phyloP scores from a whole-genome alignment of 1,284 basidiomycete genomes.

The Trametes versicolor region DNA sequence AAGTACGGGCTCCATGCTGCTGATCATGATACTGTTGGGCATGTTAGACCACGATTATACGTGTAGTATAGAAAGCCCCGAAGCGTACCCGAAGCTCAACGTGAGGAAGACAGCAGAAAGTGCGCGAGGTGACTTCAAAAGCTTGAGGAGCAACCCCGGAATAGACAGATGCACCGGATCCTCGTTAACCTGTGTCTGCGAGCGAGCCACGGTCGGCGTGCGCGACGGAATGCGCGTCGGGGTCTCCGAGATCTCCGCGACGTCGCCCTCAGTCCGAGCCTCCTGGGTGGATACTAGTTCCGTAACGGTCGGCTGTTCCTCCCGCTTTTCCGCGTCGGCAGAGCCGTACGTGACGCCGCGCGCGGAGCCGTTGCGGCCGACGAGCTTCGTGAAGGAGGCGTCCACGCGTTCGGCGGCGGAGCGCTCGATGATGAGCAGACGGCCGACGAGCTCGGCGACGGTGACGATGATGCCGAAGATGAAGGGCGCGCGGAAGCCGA shows the following conservation, averaged over 20 bases:
- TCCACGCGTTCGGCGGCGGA: slow-evolving; percentile 65
- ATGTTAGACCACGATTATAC: neutral
- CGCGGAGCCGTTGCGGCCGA: slow-evolving; percentile 20
- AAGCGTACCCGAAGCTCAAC: slow-evolving; percentile 67
- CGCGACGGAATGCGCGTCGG: slow-evolving; percentile 4
- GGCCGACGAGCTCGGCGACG: slow-evolving; percentile 68
- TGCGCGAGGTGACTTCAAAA: slow-evolving; percentile 66
- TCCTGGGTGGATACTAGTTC: neutral
- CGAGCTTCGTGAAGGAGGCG: slow-evolving; percentile 53
- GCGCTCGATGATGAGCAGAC: slow-evolving; percentile 71
- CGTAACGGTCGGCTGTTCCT: slow-evolving; percentile 1
- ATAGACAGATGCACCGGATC: slow-evolving; percentile 19
- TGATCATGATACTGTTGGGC: slow-evolving; percentile 57
- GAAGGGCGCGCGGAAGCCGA: slow-evolving; percentile 81
- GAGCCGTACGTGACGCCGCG: slow-evolving; percentile 18
- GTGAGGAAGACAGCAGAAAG: slow-evolving; percentile 60
- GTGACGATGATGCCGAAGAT: slow-evolving; percentile 73
- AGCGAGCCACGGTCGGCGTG: neutral
- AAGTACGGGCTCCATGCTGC: slow-evolving; percentile 69
- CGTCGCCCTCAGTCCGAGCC: slow-evolving; percentile 1
- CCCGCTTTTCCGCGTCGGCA: slow-evolving; percentile 20
- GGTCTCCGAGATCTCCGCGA: neutral
- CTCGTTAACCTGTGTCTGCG: neutral
- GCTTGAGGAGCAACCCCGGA: slow-evolving; percentile 39
- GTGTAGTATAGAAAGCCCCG: neutral